Conservation (phyloP, 2,329 filamentous ascomycete species). For the Venturia asperata region DNA sequence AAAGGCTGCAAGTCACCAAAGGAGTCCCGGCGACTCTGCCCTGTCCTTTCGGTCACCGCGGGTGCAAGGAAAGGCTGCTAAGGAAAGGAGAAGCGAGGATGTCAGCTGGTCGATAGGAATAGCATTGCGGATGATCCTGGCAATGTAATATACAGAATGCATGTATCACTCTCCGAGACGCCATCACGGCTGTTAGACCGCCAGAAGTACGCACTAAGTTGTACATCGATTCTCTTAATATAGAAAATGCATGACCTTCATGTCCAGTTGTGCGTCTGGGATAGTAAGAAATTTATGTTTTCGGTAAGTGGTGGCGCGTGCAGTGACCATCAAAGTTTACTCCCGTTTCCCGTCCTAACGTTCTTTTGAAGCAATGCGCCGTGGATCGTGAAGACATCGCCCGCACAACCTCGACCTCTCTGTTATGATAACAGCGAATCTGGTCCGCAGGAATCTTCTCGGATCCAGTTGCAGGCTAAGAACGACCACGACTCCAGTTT, state of each 20-base stretch:
- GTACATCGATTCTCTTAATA: neutral
- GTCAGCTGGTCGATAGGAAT: neutral
- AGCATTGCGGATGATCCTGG: neutral
- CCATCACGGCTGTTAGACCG: neutral
- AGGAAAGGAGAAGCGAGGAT: neutral
- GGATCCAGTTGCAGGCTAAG: neutral
- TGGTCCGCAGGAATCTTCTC: neutral
- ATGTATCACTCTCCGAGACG: neutral
- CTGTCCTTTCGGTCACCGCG: neutral
- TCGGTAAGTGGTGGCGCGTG: neutral
- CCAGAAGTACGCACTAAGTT: neutral
- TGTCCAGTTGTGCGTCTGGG: neutral
- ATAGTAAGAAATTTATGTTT: neutral
- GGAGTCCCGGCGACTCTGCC: too few relatives aligned
- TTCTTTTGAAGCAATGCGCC: neutral
- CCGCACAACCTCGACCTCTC: neutral
- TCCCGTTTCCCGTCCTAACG: too few relatives aligned
- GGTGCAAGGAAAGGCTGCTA: neutral
- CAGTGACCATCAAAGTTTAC: neutral
- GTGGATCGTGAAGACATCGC: neutral
- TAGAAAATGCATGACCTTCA: neutral
- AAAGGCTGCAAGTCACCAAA: too few relatives aligned
- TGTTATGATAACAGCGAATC: neutral
- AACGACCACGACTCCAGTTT: neutral
- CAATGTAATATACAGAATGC: neutral